phyloP scores from a whole-genome alignment of 768 basidiomycete genomes.

The Lepiota brunneoincarnata region DNA sequence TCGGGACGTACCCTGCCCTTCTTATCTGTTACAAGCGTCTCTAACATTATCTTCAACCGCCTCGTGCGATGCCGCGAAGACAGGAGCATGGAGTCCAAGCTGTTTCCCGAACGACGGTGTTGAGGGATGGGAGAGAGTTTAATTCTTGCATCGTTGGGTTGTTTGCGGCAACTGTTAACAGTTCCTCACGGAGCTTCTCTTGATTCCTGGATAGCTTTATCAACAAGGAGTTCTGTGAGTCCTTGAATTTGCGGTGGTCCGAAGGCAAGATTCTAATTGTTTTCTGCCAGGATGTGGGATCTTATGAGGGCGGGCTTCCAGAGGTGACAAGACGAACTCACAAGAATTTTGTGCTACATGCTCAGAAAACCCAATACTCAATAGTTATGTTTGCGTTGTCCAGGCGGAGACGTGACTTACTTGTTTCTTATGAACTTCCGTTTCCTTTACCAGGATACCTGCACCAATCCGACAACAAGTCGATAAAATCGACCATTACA shows the following conservation, averaged over 20 bases:
- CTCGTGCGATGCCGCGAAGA: slow-evolving; percentile 37
- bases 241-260: slow-evolving; percentile 55
- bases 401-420: slow-evolving; percentile 16
- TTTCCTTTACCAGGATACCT: slow-evolving; percentile 51
- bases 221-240: slow-evolving; percentile 49
- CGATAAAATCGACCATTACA: no score
- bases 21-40: slow-evolving; percentile 41
- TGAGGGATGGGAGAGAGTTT: slow-evolving; percentile 63
- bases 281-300: background rate
- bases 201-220: slow-evolving; percentile 55
- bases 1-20: slow-evolving; percentile 35
- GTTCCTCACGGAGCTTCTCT: slow-evolving; percentile 54
- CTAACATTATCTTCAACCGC: slow-evolving; percentile 51
- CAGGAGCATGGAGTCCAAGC: slow-evolving; percentile 54
- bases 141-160: slow-evolving; percentile 69
- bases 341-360: slow-evolving; percentile 38
- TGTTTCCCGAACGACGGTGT: slow-evolving; percentile 57
- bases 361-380: no score
- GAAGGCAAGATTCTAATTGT: slow-evolving; percentile 59
- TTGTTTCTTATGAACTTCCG: slow-evolving; percentile 40
- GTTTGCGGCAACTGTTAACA: slow-evolving; percentile 46
- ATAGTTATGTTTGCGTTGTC: background rate
- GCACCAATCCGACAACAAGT: background rate
- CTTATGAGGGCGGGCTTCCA: background rate
- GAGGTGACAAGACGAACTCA: slow-evolving; percentile 11